Evolutionary conservation across 2,329 filamentous ascomycete genomes (phyloP).

Genomic region (Aspergillus viridinutans): DNA sequence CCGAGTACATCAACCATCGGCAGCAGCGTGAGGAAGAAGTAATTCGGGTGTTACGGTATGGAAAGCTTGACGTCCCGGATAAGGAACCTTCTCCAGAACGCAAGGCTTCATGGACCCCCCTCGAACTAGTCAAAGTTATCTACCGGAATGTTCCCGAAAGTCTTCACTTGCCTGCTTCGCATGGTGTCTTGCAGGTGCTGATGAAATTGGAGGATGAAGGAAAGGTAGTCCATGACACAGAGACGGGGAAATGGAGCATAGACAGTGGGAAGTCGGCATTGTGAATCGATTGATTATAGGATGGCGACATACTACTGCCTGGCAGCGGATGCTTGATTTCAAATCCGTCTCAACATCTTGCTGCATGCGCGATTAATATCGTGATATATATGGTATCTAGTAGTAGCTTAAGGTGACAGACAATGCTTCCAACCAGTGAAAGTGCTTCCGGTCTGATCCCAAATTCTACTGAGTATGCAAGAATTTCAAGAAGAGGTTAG

Average conservation of each 20-base stretch:
- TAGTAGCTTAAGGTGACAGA: not conserved
- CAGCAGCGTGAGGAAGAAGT: conserved; percentile 76
- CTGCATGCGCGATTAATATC: not conserved
- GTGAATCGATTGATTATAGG: conserved; percentile 13
- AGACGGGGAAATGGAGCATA: conserved; percentile 28
- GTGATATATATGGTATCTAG: not conserved
- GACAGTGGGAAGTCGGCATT: conserved; percentile 26
- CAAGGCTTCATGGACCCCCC: conserved; percentile 57
- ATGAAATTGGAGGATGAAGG: conserved; percentile 73
- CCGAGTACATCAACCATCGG: conserved; percentile 80
- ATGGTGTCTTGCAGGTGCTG: conserved; percentile 73
- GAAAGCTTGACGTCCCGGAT: conserved; percentile 30
- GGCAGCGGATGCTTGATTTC: not conserved
- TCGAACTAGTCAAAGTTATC: conserved; percentile 83
- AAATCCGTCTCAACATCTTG: not conserved
- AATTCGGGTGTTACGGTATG: conserved; percentile 56
- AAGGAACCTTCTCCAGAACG: conserved; percentile 32
- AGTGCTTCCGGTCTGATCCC: not conserved
- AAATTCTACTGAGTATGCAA: not conserved
- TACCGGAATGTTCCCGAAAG: conserved; percentile 74
- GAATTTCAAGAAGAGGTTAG: not conserved
- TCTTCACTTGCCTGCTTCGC: conserved; percentile 70
- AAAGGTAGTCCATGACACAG: conserved; percentile 48
- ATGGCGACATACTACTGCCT: not conserved
- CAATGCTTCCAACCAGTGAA: not conserved